Evolutionary conservation across 371 early-diverging fungal genomes (phyloP).

Genomic region (Mortierella sp.): DNA sequence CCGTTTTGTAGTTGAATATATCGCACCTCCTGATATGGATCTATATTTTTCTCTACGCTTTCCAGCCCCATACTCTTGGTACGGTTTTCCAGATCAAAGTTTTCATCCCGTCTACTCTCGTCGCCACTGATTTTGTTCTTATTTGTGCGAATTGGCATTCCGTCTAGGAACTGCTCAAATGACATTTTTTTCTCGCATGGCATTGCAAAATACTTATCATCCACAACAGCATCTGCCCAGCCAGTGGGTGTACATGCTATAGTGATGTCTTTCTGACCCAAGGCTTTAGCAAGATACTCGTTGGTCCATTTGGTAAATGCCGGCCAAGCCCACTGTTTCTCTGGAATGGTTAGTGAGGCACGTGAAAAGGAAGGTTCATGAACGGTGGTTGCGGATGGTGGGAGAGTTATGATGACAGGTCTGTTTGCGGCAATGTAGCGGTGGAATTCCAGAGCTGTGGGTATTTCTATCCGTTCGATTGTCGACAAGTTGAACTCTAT

Average conservation of each 20-base stretch:
- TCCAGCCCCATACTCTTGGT: conserved; percentile 10
- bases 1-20: conserved; percentile 83
- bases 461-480: conserved; percentile 53
- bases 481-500: conserved; percentile 50
- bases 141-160: conserved; percentile 50
- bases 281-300: conserved; percentile 64
- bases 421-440: conserved; percentile 58
- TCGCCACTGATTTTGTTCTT: conserved; percentile 6
- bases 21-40: conserved; percentile 59
- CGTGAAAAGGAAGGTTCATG: conserved; percentile 24
- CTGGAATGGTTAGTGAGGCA: conserved; percentile 16
- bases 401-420: conserved; percentile 60
- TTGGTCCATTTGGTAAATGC: conserved; percentile 74
- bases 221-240: conserved; percentile 76
- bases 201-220: conserved; percentile 74
- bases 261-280: conserved; percentile 67
- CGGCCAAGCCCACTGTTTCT: conserved; percentile 66
- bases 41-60: not conserved
- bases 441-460: conserved; percentile 62
- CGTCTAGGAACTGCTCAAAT: conserved; percentile 66
- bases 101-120: conserved; percentile 3
- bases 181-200: conserved; percentile 75
- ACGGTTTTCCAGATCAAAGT: not conserved
- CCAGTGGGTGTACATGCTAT: conserved; percentile 71
- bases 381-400: conserved; percentile 18